Conservation (phyloP, 1,139 yeast species). For the Hyphopichia buzzinii region DNA sequence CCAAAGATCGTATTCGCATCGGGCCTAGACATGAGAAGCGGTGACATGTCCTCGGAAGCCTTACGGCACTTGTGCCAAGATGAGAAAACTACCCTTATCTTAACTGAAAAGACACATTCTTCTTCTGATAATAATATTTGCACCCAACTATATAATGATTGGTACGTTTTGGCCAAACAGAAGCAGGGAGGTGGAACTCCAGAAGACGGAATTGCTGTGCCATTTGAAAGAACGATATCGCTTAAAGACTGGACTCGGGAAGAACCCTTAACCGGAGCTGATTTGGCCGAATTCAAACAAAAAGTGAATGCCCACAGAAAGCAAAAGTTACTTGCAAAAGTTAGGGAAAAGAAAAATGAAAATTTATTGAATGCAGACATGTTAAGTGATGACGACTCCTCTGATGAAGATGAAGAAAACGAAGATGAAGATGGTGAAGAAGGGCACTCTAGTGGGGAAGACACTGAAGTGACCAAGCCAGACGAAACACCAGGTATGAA, state of each 20-base stretch:
- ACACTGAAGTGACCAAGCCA: slow-evolving; percentile 8
- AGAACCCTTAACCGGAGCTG: slow-evolving; percentile 49
- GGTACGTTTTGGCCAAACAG: slow-evolving; percentile 48
- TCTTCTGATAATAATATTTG: slow-evolving; percentile 28
- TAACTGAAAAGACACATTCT: slow-evolving; percentile 61
- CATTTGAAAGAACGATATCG: slow-evolving; percentile 40
- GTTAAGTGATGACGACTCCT: slow-evolving; percentile 35
- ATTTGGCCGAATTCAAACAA: slow-evolving; percentile 47
- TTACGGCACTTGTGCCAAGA: slow-evolving; percentile 60
- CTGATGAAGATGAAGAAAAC: slow-evolving; percentile 40
- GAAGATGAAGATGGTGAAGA: slow-evolving; percentile 22
- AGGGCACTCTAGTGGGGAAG: slow-evolving; percentile 10
- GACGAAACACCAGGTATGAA: slow-evolving; percentile 7
- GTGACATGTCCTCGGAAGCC: slow-evolving; percentile 59
- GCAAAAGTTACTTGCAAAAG: slow-evolving; percentile 50
- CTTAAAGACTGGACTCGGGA: slow-evolving; percentile 41
- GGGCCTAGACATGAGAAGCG: slow-evolving; percentile 65
- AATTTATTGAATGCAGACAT: slow-evolving; percentile 49
- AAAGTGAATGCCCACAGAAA: slow-evolving; percentile 42
- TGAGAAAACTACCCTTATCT: slow-evolving; percentile 64
- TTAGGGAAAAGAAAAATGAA: slow-evolving; percentile 54
- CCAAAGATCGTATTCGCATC: slow-evolving; percentile 84
- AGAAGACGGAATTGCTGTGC: slow-evolving; percentile 61
- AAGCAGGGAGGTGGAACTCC: slow-evolving; percentile 34
- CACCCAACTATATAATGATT: slow-evolving; percentile 47